phyloP scores from a whole-genome alignment of 176 grass and related monocot species.

The Eragrostis curvula region DNA sequence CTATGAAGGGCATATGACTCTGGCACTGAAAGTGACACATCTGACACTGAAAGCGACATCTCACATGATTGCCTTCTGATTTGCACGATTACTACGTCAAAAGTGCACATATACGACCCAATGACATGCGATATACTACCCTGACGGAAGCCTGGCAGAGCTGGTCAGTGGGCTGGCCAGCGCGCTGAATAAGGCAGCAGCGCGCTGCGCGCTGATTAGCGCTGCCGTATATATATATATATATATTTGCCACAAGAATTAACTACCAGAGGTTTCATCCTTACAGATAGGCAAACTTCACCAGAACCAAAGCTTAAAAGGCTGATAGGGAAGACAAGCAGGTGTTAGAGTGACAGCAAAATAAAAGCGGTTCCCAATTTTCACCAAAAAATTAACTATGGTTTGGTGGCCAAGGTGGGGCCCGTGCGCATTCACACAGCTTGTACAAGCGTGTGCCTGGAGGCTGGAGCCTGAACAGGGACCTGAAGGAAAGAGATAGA shows the following conservation, averaged over 20 bases:
- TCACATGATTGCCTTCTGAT: too few species aligned
- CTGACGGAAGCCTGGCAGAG: too few species aligned
- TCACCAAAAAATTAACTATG: not conserved
- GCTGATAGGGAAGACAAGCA: not conserved
- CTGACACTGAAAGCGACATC: too few species aligned
- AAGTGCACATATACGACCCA: too few species aligned
- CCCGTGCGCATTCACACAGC: not conserved
- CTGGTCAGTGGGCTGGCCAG: too few species aligned
- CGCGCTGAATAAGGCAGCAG: too few species aligned
- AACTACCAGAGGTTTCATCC: not conserved
- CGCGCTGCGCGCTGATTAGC: too few species aligned
- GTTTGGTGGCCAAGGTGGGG: constrained; percentile 7
- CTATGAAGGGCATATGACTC: too few species aligned
- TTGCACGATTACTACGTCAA: too few species aligned
- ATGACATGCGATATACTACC: too few species aligned
- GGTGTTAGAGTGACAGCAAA: not conserved
- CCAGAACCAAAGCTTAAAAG: not conserved
- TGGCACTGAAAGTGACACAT: too few species aligned
- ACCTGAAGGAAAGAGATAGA: not conserved
- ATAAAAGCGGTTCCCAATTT: not conserved
- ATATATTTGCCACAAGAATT: not conserved
- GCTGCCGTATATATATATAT: too few species aligned
- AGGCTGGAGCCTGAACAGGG: not conserved
- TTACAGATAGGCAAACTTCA: not conserved
- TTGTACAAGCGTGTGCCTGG: not conserved